Evolutionary conservation across 371 early-diverging fungal genomes (phyloP).

Genomic region (Catenaria anguillulae): DNA sequence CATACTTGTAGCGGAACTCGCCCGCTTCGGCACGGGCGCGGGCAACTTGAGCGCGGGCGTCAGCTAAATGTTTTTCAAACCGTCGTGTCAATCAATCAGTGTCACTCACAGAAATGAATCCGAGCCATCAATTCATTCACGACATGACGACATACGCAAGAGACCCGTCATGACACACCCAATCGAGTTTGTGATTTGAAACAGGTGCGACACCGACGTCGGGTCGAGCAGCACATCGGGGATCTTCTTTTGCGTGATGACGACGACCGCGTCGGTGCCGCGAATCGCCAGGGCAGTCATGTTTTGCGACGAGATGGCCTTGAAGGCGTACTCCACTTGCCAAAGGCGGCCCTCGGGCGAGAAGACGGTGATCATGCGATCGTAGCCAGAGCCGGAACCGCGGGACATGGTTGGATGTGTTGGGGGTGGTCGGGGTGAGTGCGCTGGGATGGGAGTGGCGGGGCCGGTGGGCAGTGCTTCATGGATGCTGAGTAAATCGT

Average conservation of each 20-base stretch:
- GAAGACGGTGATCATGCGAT: conserved; percentile 96
- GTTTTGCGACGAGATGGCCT: conserved; percentile 91
- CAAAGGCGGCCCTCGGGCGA: conserved; percentile 97
- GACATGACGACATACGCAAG: conserved; percentile 43
- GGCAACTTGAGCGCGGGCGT: conserved; percentile 81
- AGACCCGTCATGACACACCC: conserved; percentile 97
- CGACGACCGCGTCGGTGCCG: conserved; percentile 82
- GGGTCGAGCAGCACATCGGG: conserved; percentile 95
- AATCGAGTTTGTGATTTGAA: conserved; percentile 78
- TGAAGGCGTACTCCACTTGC: conserved; percentile 99
- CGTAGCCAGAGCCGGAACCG: conserved; percentile 75
- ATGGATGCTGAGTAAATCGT: too few species aligned
- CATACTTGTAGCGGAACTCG: conserved; percentile 94
- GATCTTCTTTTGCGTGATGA: conserved; percentile 91
- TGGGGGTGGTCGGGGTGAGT: too few species aligned
- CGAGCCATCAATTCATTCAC: conserved; percentile 5
- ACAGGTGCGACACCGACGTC: conserved; percentile 82
- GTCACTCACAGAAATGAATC: too few species aligned
- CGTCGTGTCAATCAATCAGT: too few species aligned
- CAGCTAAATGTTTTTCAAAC: conserved; percentile 36
- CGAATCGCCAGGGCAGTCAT: conserved; percentile 89
- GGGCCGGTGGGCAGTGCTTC: too few species aligned
- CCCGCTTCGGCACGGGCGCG: conserved; percentile 92
- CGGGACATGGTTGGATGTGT: too few species aligned
- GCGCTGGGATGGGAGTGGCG: too few species aligned